Percentiles rank a stretch among this genome's conserved stretches.
These are phyloP conservation scores for Penicillium coprophilum DNA, from an alignment of 495 filamentous ascomycete genomes.

Conservation along the genomic window DNA sequence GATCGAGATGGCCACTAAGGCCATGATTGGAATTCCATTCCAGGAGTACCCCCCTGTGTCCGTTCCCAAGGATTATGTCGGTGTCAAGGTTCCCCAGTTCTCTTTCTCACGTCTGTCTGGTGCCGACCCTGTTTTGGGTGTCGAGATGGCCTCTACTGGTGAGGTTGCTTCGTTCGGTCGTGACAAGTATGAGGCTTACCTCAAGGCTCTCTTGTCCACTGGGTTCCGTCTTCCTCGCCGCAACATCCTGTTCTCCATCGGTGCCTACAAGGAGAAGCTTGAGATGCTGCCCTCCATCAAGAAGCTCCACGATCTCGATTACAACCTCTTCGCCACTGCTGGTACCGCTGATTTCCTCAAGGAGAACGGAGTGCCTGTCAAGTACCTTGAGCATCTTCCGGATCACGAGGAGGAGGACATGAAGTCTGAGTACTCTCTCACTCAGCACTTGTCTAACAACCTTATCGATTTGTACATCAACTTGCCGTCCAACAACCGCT, in stretches of 20 bases:
- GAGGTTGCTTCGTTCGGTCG: conserved; percentile 95
- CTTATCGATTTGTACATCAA: conserved; percentile 99
- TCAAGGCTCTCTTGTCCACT: conserved; percentile 92
- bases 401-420: conserved; percentile 66
- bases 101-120: conserved; percentile 96
- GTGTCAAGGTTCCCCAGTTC: conserved; percentile 98
- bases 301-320: conserved; percentile 84
- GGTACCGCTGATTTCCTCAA: conserved; percentile 95
- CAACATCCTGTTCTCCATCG: conserved; percentile 93
- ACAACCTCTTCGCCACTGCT: conserved; percentile 91
- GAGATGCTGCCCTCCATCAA: conserved; percentile 92
- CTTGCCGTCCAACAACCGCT: conserved; percentile 94
- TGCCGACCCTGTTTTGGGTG: conserved; percentile 92
- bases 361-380: conserved; percentile 83
- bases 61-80: conserved; percentile 80
- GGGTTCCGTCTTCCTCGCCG: conserved; percentile 95
- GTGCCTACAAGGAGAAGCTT: conserved; percentile 94
- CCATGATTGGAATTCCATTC: conserved; percentile 85
- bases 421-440: conserved; percentile 93
- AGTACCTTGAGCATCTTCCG: conserved; percentile 84
- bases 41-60: conserved; percentile 73
- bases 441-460: conserved; percentile 93
- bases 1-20: conserved; percentile 98
- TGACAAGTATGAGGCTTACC: conserved; percentile 96
- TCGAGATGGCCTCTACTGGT: conserved; percentile 98